Base-by-base conservation (phyloP, 331 rosid species). In the Malus hybrid region DNA sequence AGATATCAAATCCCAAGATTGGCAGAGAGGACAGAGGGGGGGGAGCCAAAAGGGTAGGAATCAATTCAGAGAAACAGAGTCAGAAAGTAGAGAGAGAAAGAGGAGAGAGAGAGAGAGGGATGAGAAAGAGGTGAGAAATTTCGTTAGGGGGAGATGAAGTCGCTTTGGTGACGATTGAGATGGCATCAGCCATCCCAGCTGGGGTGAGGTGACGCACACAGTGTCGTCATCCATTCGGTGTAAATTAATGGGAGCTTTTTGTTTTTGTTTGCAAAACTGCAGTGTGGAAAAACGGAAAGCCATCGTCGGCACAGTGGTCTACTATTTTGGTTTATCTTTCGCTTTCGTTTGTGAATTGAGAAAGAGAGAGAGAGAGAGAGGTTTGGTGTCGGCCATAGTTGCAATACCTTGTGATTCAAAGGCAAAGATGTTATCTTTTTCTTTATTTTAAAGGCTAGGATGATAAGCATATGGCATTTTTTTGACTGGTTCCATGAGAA, bases 171-270 rank as follows among this genome's bases (percentile, higher is more conserved):
- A 92, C 92, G 89, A 75, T 4, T 22, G 69, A 50, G 55, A 48
- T 83, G 87, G 80, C 96, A 81, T 90, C 90, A 90, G 80, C 77
- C 33, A 33, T 62, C 60, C 74, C 81, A 72, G 92, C 83, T 85
- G 84, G 85, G 89, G 70, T 60, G 62, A 39, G 86, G 76, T 85
- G 77, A 82, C 97, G 90, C 80, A 55, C 0, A 0, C 46, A n/a
- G 3, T 84, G 79, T 72, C 89, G 85, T 89, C 89, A 86, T 32
- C 27, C 66, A 71, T 44, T n/a, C 4, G 39, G 36, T 74, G 79
- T 32, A 77, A 1, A 67, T 4, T 50, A 44, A 72, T 64, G 39
- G 59, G 46, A n/a, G 76, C 13, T 8, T 24, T 14, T 59, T 72
- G 56, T 36, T 56, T 71, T 55, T 34, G 2, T 9, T 14, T 27